A percentile compares a stretch with the other conserved stretches of the same genome.
Conservation (phyloP, 1,284 basidiomycete species). For the Paramarasmius palmivorus region DNA sequence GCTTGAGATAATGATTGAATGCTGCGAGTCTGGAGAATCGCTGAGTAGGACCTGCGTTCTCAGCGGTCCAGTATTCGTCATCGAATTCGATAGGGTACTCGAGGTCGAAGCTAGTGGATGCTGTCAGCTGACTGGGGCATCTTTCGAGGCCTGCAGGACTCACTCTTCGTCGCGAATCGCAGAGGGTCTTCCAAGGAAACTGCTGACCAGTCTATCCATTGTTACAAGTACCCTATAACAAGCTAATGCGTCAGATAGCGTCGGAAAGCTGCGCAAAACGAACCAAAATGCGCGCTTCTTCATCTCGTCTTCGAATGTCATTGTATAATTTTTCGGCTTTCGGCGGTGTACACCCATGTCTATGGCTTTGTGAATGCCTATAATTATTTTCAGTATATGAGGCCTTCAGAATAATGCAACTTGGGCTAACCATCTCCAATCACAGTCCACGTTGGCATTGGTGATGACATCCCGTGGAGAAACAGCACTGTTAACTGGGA, state of each 20-base stretch:
- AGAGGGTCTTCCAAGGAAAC: slow-evolving; percentile 3
- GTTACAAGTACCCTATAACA: neutral
- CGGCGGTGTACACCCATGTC: slow-evolving; percentile 2
- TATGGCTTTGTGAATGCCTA: neutral
- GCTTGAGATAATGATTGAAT: slow-evolving; percentile 3
- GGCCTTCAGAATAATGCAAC: neutral
- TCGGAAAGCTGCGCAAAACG: too few relatives aligned
- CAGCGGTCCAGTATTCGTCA: slow-evolving; percentile 5
- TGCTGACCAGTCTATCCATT: neutral
- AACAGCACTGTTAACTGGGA: neutral
- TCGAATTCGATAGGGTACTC: slow-evolving; percentile 8
- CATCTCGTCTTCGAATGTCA: slow-evolving; percentile 2
- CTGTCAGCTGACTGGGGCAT: too few relatives aligned
- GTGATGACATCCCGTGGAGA: neutral
- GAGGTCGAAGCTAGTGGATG: slow-evolving; percentile 6
- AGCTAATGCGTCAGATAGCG: too few relatives aligned
- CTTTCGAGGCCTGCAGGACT: too few relatives aligned
- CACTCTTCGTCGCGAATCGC: slow-evolving; percentile 9
- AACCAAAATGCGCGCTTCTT: slow-evolving; percentile 8
- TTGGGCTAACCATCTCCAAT: neutral
- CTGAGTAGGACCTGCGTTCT: neutral
- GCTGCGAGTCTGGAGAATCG: neutral
- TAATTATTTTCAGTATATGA: neutral
- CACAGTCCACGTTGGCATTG: neutral
- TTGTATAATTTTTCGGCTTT: neutral